phyloP scores from a whole-genome alignment of 306 rosid genomes.

The Vigna mungo region DNA sequence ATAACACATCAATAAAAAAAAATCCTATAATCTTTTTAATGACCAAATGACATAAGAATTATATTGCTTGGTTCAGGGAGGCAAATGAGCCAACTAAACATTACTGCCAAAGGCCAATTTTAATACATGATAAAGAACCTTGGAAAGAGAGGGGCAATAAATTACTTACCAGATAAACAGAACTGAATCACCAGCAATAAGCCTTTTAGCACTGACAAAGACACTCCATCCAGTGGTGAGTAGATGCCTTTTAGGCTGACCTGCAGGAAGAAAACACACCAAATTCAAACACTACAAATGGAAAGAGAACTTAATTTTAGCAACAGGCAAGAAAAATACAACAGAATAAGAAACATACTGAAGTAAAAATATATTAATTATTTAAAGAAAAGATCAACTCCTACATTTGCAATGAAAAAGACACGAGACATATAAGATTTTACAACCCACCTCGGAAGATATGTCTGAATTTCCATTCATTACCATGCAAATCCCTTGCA shows the following conservation, averaged over 20 bases:
- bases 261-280: slow-evolving; percentile 53
- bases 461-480: slow-evolving; percentile 67
- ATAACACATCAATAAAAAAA: background rate
- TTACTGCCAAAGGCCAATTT: slow-evolving; percentile 29
- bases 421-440: background rate
- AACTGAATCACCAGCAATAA: slow-evolving; percentile 95
- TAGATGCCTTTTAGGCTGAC: slow-evolving; percentile 98
- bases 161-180: slow-evolving; percentile 86
- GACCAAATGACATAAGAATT: slow-evolving; percentile 19
- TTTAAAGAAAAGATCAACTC: too few species aligned
- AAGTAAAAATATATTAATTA: background rate
- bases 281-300: slow-evolving; percentile 2
- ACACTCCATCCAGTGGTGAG: slow-evolving; percentile 99
- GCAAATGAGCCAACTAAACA: slow-evolving; percentile 27
- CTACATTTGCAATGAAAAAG: slow-evolving; percentile 9
- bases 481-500: slow-evolving; percentile 60
- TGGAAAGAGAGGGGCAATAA: background rate
- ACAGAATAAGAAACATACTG: background rate
- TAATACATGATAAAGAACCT: background rate
- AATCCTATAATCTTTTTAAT: slow-evolving; percentile 18
- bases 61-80: slow-evolving; percentile 27
- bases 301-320: slow-evolving; percentile 12
- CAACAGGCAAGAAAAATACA: background rate
- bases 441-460: slow-evolving; percentile 61
- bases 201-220: slow-evolving; percentile 96